Conservation (phyloP, 768 basidiomycete species). For the Asterophora lycoperdoides region DNA sequence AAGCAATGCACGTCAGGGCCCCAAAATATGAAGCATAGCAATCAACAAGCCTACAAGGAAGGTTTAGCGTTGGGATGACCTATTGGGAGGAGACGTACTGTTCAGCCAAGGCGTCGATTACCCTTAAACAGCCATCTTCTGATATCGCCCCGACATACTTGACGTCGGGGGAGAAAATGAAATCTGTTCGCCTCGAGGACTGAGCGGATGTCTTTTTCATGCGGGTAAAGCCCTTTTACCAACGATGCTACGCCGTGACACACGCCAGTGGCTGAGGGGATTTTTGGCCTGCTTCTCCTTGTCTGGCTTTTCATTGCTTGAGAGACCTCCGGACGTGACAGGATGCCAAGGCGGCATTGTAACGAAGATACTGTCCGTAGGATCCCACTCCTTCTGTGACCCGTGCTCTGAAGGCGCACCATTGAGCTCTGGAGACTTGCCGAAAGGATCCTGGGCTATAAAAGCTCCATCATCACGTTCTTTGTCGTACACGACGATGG, state of each 20-base stretch:
- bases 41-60: conserved; percentile 68
- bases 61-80: not conserved
- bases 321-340: conserved; percentile 39
- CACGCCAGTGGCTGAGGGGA: conserved; percentile 87
- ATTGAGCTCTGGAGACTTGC: conserved; percentile 24
- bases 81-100: conserved; percentile 47
- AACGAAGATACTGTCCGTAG: conserved; percentile 69
- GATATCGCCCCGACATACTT: conserved; percentile 86
- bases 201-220: not conserved
- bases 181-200: conserved; percentile 44
- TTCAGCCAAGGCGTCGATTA: conserved; percentile 85
- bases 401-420: conserved; percentile 26
- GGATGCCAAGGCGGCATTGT: conserved; percentile 88
- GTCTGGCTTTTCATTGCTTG: conserved; percentile 40
- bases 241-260: conserved; percentile 66
- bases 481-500: conserved; percentile 86
- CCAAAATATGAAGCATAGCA: conserved; percentile 96
- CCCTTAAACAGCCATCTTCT: conserved; percentile 87
- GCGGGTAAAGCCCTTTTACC: conserved; percentile 40
- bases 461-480: conserved; percentile 86
- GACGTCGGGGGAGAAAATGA: conserved; percentile 92
- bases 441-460: conserved; percentile 52
- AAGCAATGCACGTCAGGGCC: conserved; percentile 81
- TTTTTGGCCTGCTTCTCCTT: conserved; percentile 76
- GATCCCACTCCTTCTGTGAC: conserved; percentile 64